These are phyloP conservation scores for Spathaspora passalidarum DNA, from an alignment of 805 yeast genomes.

Conservation along the genomic window DNA sequence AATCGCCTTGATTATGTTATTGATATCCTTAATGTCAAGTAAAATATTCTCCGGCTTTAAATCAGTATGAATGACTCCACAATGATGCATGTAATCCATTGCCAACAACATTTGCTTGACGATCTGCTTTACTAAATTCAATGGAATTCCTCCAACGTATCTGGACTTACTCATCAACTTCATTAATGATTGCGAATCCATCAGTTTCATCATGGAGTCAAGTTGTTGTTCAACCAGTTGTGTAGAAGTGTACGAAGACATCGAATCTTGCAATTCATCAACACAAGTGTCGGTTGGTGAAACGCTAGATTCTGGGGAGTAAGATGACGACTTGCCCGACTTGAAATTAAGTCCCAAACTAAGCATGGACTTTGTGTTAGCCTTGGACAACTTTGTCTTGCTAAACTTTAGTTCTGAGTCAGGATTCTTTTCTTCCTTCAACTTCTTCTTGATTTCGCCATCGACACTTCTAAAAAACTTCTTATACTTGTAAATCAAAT, in stretches of 20 bases:
- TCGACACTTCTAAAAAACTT: slow-evolving; percentile 7
- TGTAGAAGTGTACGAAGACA: not conserved
- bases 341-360: slow-evolving; percentile 16
- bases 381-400: slow-evolving; percentile 15
- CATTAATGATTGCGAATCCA: slow-evolving; percentile 21
- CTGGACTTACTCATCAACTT: slow-evolving; percentile 34
- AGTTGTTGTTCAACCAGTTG: slow-evolving; percentile 2
- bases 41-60: slow-evolving; percentile 41
- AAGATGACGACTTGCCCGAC: not conserved
- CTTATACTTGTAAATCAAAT: slow-evolving; percentile 47
- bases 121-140: slow-evolving; percentile 52
- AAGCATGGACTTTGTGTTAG: slow-evolving; percentile 20
- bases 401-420: slow-evolving; percentile 11
- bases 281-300: slow-evolving; percentile 5
- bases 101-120: slow-evolving; percentile 54
- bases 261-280: not conserved
- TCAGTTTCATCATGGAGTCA: slow-evolving; percentile 1
- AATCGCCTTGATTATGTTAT: slow-evolving; percentile 43
- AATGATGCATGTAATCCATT: slow-evolving; percentile 54
- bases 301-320: slow-evolving; percentile 1
- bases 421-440: not conserved
- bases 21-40: slow-evolving; percentile 44
- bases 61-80: slow-evolving; percentile 40
- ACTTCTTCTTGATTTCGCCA: slow-evolving; percentile 4
- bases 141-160: slow-evolving; percentile 52